These are phyloP conservation scores for Tetrahymena elliotti DNA, from an alignment of 73 alveolate genomes.

Conservation along the genomic window DNA sequence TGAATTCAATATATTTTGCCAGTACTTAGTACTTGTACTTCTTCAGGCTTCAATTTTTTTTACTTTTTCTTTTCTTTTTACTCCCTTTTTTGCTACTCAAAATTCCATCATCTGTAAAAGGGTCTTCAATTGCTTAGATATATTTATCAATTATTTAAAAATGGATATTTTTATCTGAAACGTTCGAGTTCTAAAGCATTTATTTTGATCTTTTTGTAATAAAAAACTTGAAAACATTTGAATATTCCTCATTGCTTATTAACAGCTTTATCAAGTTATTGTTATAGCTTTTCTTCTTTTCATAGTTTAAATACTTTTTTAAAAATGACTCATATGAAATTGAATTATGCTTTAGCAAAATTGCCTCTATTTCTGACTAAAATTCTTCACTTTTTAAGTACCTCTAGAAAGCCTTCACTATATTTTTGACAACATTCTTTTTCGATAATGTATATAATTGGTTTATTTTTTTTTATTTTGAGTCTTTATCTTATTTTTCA, in stretches of 20 bases:
- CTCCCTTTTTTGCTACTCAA: not conserved
- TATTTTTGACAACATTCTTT: not conserved
- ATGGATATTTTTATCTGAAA: not conserved
- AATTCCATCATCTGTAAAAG: not conserved
- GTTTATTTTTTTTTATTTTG: not conserved
- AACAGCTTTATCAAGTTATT: not conserved
- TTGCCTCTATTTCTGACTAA: not conserved
- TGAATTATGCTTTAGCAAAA: not conserved
- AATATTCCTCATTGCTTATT: not conserved
- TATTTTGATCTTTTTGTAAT: not conserved
- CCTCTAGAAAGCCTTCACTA: not conserved
- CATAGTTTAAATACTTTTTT: not conserved
- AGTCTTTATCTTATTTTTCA: not conserved
- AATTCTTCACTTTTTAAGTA: not conserved
- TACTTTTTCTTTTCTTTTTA: not conserved
- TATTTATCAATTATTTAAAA: not conserved
- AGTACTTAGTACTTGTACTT: too few relatives aligned
- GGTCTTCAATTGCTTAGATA: not conserved
- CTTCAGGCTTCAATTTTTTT: not conserved
- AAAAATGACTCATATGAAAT: not conserved
- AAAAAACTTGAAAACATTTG: not conserved
- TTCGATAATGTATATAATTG: not conserved
- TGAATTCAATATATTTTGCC: not conserved
- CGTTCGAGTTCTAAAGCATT: not conserved
- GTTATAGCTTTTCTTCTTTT: not conserved